Conservation (phyloP, 805 yeast species). For the Brettanomyces nanus region DNA sequence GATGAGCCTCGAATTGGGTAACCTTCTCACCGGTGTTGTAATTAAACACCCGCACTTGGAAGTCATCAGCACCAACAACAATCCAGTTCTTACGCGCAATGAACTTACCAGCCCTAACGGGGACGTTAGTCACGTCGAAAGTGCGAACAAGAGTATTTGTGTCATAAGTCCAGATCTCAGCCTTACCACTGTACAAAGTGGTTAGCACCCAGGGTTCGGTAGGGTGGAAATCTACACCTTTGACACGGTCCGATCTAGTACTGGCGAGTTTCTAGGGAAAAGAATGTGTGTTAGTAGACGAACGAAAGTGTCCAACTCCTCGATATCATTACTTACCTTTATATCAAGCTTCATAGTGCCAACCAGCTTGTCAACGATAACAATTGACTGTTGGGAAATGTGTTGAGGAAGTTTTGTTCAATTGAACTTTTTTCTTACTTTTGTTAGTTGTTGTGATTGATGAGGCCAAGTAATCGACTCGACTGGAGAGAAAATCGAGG, state of each 20-base stretch:
- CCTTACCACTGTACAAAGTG: constrained; percentile 82
- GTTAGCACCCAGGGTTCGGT: constrained; percentile 94
- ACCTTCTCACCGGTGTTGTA: constrained; percentile 93
- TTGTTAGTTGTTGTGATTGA: not conserved
- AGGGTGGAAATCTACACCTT: constrained; percentile 97
- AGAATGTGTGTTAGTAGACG: not conserved
- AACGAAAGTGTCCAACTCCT: too few species aligned
- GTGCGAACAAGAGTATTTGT: constrained; percentile 77
- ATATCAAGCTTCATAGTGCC: constrained; percentile 40
- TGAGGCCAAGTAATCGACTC: too few species aligned
- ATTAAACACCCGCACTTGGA: constrained; percentile 86
- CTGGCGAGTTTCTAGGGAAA: constrained; percentile 64
- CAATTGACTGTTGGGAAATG: too few species aligned
- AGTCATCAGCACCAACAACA: constrained; percentile 93
- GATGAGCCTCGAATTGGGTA: constrained; percentile 95
- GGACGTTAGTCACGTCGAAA: constrained; percentile 91
- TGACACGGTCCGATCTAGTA: constrained; percentile 91
- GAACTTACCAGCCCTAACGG: constrained; percentile 92
- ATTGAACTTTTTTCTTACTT: not conserved
- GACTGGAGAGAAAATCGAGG: too few species aligned
- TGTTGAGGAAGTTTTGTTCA: too few species aligned
- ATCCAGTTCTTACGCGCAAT: constrained; percentile 97
- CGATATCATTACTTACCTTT: constrained; percentile 30
- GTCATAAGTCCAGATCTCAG: constrained; percentile 92
- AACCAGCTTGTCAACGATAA: too few species aligned